These are phyloP conservation scores for Yarrowia sp. DNA, from an alignment of 805 yeast species.

Conservation along the genomic window DNA sequence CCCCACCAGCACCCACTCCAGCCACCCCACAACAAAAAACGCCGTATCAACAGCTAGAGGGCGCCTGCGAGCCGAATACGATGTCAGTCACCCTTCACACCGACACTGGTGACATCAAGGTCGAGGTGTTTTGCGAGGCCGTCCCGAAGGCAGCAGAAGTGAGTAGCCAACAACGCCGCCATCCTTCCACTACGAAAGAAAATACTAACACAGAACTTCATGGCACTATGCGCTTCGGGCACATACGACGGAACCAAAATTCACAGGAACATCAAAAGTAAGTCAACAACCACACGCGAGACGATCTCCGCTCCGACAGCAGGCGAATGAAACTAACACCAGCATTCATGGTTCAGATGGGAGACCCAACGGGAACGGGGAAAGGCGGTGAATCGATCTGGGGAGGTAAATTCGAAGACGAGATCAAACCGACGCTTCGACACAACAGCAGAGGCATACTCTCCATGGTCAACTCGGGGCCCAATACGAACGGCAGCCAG, in stretches of 20 bases:
- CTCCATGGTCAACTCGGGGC: slow-evolving; percentile 92
- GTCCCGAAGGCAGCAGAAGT: slow-evolving; percentile 44
- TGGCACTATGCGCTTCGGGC: slow-evolving; percentile 49
- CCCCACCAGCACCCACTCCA: too few species aligned
- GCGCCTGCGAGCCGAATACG: too few species aligned
- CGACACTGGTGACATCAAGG: slow-evolving; percentile 42
- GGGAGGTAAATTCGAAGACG: slow-evolving; percentile 40
- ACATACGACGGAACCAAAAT: slow-evolving; percentile 40
- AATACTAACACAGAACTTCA: slow-evolving; percentile 39
- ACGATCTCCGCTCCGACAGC: too few species aligned
- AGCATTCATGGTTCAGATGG: slow-evolving; percentile 41
- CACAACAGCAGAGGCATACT: slow-evolving; percentile 79
- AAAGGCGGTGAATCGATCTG: slow-evolving; percentile 48
- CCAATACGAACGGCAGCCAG: slow-evolving; percentile 89
- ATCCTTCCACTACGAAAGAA: too few species aligned
- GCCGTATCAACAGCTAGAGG: too few species aligned
- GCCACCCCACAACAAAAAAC: too few species aligned
- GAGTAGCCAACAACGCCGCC: too few species aligned
- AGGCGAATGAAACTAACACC: slow-evolving; percentile 30
- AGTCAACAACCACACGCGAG: background rate
- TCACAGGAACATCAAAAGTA: slow-evolving; percentile 43
- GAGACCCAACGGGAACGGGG: slow-evolving; percentile 42
- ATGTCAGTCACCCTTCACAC: slow-evolving; percentile 38
- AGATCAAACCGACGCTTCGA: slow-evolving; percentile 45
- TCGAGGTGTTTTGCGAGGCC: slow-evolving; percentile 43